Conservation (phyloP, 2,329 filamentous ascomycete genomes). For the Chrysosporium queenslandicum region DNA sequence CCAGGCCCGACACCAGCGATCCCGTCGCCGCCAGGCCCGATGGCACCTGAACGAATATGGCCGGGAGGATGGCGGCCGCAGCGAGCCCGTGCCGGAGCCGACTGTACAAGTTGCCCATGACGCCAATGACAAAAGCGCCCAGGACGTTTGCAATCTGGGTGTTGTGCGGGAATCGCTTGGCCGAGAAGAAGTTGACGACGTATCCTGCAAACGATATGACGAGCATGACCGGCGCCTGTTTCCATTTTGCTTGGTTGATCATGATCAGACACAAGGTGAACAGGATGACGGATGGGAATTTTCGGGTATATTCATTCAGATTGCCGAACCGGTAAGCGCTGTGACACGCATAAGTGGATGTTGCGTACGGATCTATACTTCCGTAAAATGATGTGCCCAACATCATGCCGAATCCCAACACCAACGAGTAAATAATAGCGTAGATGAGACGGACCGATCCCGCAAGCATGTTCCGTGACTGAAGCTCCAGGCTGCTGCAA, state of each 20-base stretch:
- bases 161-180: constrained; percentile 56
- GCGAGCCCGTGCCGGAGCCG: constrained; percentile 64
- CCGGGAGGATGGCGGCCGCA: constrained; percentile 73
- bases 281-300: constrained; percentile 61
- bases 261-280: constrained; percentile 67
- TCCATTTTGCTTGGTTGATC: constrained; percentile 74
- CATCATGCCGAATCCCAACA: constrained; percentile 63
- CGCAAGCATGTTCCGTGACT: constrained; percentile 58
- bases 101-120: constrained; percentile 69
- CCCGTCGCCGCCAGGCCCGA: constrained; percentile 51
- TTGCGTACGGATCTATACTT: constrained; percentile 47
- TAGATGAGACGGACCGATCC: constrained; percentile 66
- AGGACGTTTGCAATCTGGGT: constrained; percentile 68
- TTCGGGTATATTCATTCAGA: constrained; percentile 39
- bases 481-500: constrained; percentile 54
- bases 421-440: constrained; percentile 62
- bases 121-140: constrained; percentile 64
- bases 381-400: constrained; percentile 56
- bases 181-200: constrained; percentile 63
- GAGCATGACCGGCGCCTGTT: constrained; percentile 66
- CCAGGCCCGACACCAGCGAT: constrained; percentile 47
- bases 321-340: constrained; percentile 31
- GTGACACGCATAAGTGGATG: constrained; percentile 39
- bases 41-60: constrained; percentile 64
- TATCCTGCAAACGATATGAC: constrained; percentile 64